phyloP scores from a whole-genome alignment of 352 stramenopile genomes.

The Phytopythium cucurbitacearum region DNA sequence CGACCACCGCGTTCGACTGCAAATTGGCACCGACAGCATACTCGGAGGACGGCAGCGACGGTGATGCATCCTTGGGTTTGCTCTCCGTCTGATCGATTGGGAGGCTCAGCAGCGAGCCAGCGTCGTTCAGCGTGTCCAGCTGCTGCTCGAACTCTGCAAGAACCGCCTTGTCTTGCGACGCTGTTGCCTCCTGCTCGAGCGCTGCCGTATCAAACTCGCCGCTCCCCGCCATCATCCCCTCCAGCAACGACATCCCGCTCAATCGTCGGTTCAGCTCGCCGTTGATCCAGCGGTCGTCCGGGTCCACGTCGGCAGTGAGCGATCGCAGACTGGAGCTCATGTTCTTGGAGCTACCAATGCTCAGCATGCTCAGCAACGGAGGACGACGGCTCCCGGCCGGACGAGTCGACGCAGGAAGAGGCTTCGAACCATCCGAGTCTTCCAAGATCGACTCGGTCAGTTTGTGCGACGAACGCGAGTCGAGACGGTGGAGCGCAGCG shows the following conservation, averaged over 20 bases:
- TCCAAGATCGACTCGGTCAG: conserved; percentile 8
- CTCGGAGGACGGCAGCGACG: background rate
- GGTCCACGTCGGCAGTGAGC: conserved; percentile 40
- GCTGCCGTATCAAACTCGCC: conserved; percentile 18
- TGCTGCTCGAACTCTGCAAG: conserved; percentile 15
- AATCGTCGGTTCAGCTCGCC: conserved; percentile 39
- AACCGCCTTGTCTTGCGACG: conserved; percentile 1
- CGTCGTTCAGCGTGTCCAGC: conserved; percentile 30
- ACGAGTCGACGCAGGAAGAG: conserved; percentile 1
- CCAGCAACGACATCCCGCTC: conserved; percentile 45
- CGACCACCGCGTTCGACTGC: background rate
- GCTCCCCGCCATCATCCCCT: conserved; percentile 19
- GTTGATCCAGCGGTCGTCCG: conserved; percentile 46
- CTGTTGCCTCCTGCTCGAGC: conserved; percentile 16
- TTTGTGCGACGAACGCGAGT: conserved; percentile 15
- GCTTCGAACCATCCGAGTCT: conserved; percentile 17
- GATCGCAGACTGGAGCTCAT: conserved; percentile 44
- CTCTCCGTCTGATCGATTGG: conserved; percentile 19
- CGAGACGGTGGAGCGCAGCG: conserved; percentile 27
- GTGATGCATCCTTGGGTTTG: conserved; percentile 1
- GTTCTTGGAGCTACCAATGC: conserved; percentile 41
- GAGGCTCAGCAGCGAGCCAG: conserved; percentile 25
- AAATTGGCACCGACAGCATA: background rate
- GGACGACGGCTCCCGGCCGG: conserved; percentile 9
- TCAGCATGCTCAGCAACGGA: conserved; percentile 47